Evolutionary conservation across 2,329 filamentous ascomycete genomes (phyloP).

Genomic region (Cercospora zeae-maydis): DNA sequence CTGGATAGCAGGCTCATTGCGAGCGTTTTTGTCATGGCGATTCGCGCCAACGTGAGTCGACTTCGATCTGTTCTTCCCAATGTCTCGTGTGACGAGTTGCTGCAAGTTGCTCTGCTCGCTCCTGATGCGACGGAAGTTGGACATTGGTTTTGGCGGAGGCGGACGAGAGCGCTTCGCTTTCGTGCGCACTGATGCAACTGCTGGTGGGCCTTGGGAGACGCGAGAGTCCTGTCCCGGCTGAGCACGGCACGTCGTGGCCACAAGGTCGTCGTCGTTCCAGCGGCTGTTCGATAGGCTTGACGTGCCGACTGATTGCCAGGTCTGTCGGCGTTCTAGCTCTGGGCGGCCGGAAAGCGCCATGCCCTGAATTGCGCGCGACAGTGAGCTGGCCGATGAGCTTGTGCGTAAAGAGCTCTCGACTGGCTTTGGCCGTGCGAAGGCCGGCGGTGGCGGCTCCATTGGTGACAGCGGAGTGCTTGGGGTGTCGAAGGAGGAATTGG

Average conservation of each 20-base stretch:
- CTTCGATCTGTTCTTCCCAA: neutral
- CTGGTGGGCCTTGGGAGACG: neutral
- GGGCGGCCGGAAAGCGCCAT: neutral
- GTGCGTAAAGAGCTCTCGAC: neutral
- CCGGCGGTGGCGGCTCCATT: conserved; percentile 9
- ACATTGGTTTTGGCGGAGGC: neutral
- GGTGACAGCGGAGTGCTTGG: conserved; percentile 17
- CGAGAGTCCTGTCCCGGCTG: neutral
- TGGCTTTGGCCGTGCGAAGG: conserved; percentile 11
- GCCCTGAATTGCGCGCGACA: conserved; percentile 3
- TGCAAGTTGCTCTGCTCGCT: conserved; percentile 7
- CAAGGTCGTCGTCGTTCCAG: conserved; percentile 16
- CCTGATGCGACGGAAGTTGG: neutral
- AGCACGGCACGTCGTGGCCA: neutral
- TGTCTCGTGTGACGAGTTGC: neutral
- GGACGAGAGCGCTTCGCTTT: neutral
- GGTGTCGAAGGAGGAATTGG: conserved; percentile 13
- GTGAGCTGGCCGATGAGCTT: conserved; percentile 12
- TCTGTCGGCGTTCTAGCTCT: neutral
- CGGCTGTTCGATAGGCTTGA: conserved; percentile 2
- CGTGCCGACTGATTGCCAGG: conserved; percentile 3
- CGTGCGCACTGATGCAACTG: neutral
- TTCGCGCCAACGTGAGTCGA: neutral
- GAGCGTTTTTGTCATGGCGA: neutral
- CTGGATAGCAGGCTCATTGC: neutral